Evolutionary conservation across 768 basidiomycete species (phyloP).

Genomic region (Tylopilus felleus): DNA sequence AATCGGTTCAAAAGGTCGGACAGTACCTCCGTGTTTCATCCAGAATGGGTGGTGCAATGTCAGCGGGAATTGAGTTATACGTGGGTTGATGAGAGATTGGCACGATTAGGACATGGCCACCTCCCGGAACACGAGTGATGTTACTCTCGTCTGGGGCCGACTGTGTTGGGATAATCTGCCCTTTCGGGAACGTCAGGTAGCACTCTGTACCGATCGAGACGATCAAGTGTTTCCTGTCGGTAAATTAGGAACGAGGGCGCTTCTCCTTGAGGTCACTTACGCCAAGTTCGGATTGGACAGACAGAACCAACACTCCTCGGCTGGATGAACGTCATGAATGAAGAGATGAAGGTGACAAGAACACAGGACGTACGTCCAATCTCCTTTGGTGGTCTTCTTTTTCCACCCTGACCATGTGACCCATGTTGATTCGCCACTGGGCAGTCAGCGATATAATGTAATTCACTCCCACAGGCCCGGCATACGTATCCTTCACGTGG

Average conservation of each 20-base stretch:
- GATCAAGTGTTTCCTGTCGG: conserved; percentile 84
- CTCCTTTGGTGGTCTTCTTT: conserved; percentile 63
- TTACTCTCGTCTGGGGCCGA: conserved; percentile 42
- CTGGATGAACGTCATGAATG: conserved; percentile 36
- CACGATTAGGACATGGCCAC: conserved; percentile 92
- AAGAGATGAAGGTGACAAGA: neutral
- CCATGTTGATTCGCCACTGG: conserved; percentile 58
- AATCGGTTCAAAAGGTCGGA: conserved; percentile 6
- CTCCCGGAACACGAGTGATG: conserved; percentile 72
- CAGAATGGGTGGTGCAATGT: conserved; percentile 70
- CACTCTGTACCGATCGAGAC: conserved; percentile 91
- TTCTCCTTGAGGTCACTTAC: conserved; percentile 41
- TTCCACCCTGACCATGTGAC: conserved; percentile 29
- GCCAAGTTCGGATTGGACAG: conserved; percentile 89
- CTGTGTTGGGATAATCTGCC: conserved; percentile 86
- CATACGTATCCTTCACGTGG: conserved; percentile 87
- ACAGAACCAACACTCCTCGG: conserved; percentile 98
- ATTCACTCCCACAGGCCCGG: conserved; percentile 83
- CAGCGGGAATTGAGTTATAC: conserved; percentile 73
- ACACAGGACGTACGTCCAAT: conserved; percentile 67
- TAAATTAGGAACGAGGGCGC: conserved; percentile 1
- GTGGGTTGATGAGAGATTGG: conserved; percentile 95
- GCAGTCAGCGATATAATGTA: conserved; percentile 88
- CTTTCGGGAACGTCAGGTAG: conserved; percentile 95
- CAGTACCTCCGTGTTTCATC: conserved; percentile 74